Evolutionary conservation across 2,329 filamentous ascomycete species (phyloP).

Genomic region (Aphanoascus verrucosus): DNA sequence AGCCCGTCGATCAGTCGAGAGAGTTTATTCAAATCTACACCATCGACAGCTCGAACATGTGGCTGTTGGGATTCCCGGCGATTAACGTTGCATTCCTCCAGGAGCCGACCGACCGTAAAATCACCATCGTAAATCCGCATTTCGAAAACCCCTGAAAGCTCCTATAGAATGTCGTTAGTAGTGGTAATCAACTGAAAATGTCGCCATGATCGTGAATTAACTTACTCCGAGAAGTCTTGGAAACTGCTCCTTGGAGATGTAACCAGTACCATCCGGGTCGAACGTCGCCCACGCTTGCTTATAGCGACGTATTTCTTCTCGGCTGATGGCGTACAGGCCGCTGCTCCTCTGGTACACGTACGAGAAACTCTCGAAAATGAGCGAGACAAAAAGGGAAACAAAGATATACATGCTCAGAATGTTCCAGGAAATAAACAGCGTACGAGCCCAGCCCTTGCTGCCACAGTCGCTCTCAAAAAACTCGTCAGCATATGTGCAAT

Average conservation of each 20-base stretch:
- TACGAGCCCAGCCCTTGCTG: conserved; percentile 75
- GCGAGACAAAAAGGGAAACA: conserved; percentile 91
- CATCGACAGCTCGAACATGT: conserved; percentile 36
- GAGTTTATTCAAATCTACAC: conserved; percentile 63
- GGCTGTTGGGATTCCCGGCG: conserved; percentile 36
- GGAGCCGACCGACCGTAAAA: conserved; percentile 72
- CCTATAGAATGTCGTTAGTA: conserved; percentile 29
- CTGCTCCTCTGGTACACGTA: conserved; percentile 97
- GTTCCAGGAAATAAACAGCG: conserved; percentile 93
- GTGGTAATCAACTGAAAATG: conserved; percentile 3
- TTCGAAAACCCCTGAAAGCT: conserved; percentile 89
- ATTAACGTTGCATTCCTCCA: conserved; percentile 67
- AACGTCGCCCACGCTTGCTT: conserved; percentile 97
- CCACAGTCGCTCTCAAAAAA: conserved; percentile 92
- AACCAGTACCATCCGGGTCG: conserved; percentile 83
- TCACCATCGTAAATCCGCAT: conserved; percentile 94
- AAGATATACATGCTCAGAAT: conserved; percentile 99
- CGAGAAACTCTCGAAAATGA: conserved; percentile 98
- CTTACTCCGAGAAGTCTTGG: conserved; percentile 70
- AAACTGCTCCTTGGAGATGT: conserved; percentile 80
- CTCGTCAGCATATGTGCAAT: conserved; percentile 59
- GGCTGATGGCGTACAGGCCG: conserved; percentile 77
- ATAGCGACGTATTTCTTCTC: conserved; percentile 90
- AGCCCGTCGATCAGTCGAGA: conserved; percentile 62
- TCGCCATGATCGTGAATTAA: not conserved